Evolutionary conservation across 1,284 basidiomycete genomes (phyloP), one percentile per base, ranked within the genome.

Genomic region (Tilletia walkeri): DNA sequence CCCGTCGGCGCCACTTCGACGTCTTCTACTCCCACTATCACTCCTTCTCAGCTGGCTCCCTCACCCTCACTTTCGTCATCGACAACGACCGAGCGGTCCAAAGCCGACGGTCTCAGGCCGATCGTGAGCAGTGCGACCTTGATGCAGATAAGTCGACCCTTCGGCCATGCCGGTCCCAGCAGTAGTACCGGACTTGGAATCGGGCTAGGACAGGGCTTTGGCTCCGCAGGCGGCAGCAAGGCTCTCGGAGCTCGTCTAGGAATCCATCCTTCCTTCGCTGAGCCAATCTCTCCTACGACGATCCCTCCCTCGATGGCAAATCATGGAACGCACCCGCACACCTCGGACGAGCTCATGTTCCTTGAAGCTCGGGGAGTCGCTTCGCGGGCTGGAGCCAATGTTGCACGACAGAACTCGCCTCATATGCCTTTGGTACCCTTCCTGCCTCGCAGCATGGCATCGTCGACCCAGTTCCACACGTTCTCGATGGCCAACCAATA

Each of bases 251-350:
- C 30, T 18, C 59, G 59, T 38, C 34, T 63, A 14, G 59, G 59
- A 3, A 34, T 63, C 16, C 34, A 14, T 2, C 6, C 7, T 24
- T 34, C n/a, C 56, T 63, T 38, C 36, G 14, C 36, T 6, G 59
- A 63, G 14, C 59, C 59, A 9, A 63, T 63, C 34, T 63, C 59
- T 24, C 59, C 59, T 10, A 63, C 59, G 9, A 63, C 59, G 16
- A 63, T 63, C 59, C 59, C 59, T 16, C 34, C 59, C 6, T 53
- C 50, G 16, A 53, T 53, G 50, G 6, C 16, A 3, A 45, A 9
- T 45, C 41, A 45, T 9, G 41, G 41, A 7, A 45, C 14, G 41
- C 41, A 45, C 6, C 9, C 9, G 9, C 41, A 45, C 41, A 45
- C 41, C 41, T 45, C 41, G 41, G 41, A 34, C 20, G 54, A 56